Evolutionary conservation across 352 stramenopile species (phyloP).

Genomic region (Peronospora farinosa): DNA sequence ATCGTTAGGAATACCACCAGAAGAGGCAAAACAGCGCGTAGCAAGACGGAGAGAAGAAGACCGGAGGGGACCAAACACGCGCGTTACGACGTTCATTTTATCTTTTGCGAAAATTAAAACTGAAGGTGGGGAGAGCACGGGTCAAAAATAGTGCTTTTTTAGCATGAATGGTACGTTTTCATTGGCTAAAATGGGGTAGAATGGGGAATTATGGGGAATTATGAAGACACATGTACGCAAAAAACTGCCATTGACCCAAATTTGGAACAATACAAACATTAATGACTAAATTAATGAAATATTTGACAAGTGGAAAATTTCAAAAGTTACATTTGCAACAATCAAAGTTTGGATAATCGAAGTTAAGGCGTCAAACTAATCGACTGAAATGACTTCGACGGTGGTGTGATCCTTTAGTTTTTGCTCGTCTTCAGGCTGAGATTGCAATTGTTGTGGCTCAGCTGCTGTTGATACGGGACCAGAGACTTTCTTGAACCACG

Average conservation of each 20-base stretch:
- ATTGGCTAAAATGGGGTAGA: not conserved
- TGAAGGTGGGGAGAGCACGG: slow-evolving; percentile 16
- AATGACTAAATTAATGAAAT: too few relatives aligned
- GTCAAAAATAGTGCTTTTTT: too few relatives aligned
- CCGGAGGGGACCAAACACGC: slow-evolving; percentile 49
- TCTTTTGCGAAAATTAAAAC: not conserved
- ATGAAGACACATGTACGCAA: too few relatives aligned
- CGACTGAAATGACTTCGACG: slow-evolving; percentile 25
- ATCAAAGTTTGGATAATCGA: too few relatives aligned
- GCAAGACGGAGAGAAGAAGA: slow-evolving; percentile 30
- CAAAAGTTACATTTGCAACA: too few relatives aligned
- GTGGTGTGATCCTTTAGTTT: slow-evolving; percentile 9
- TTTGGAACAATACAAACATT: too few relatives aligned
- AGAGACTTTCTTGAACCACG: slow-evolving; percentile 30
- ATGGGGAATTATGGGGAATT: too few relatives aligned
- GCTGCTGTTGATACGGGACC: slow-evolving; percentile 1
- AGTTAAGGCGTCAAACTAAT: slow-evolving; percentile 5
- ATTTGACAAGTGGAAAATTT: too few relatives aligned
- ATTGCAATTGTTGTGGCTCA: slow-evolving; percentile 3
- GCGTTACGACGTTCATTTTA: slow-evolving; percentile 47
- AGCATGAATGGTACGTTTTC: not conserved
- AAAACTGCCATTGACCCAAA: too few relatives aligned
- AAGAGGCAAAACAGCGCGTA: slow-evolving; percentile 50
- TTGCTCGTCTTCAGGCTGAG: slow-evolving; percentile 4
- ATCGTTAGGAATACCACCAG: slow-evolving; percentile 59